Base-by-base conservation (phyloP, 2,329 filamentous ascomycete genomes). In the Arthrobotrys pseudoclavata region DNA sequence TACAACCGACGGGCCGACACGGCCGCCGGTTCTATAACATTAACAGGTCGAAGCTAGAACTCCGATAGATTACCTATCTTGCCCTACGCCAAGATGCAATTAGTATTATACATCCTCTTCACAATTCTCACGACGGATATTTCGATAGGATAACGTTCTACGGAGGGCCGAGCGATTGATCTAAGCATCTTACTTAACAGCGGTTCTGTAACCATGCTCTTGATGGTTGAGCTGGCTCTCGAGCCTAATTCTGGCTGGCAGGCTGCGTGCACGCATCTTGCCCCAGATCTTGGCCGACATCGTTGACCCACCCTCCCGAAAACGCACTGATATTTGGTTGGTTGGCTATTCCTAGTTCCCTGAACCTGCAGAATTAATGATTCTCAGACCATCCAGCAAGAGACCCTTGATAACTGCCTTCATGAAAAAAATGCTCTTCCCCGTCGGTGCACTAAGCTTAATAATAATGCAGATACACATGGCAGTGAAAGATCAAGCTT, bases 1-100 rank as follows among this genome's bases (percentile, higher is more conserved):
- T 77, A 70, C 67, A 77, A 68, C 74, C 74, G 74, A 77, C 74
- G 74, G 74, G 68, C 74, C 74, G 74, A 71, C 20, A 34, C 63
- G 60, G 61, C 74, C 74, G 74, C 64, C 74, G 74, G 74, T 62
- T 57, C 52, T 53, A 71, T 76, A 69, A 70, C 72, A 67, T 77
- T 71, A 71, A 26, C 42, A 63, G 26, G 20, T 74, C 66, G 61
- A 52, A 40, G 42, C 29, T 24, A 34, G 24, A n/a, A 50, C 20
- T 62, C 45, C 24, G 64, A 57, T 37, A 61, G 29, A 69, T 69
- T 76, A 40, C 29, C 55, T 64, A 69, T 69, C 64, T 55, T 37
- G 20, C 45, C 69, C 47, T 74, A 15, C 29, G 62, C 61, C 50
- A 67, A 74, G 60, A 34, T 31, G 29, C 24, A 20, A 63, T 48